Conservation (phyloP, 495 filamentous ascomycete species). For the Cairneyella variabilis region DNA sequence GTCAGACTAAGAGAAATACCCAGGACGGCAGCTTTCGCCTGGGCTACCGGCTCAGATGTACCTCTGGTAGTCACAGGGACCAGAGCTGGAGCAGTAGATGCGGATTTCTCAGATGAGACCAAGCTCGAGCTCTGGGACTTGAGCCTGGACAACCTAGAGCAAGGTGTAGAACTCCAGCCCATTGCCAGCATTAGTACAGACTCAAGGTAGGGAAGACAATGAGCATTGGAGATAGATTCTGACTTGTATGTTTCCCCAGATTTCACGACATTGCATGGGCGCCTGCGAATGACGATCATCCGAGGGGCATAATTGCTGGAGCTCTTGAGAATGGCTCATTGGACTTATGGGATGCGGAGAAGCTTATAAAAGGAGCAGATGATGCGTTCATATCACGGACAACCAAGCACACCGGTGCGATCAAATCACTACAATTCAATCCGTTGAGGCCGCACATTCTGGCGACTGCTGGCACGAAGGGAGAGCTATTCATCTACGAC, state of each 20-base stretch:
- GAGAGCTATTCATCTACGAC: constrained; percentile 95
- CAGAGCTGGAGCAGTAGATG: constrained; percentile 88
- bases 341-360: constrained; percentile 91
- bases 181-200: constrained; percentile 80
- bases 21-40: constrained; percentile 93
- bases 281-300: constrained; percentile 67
- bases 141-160: constrained; percentile 66
- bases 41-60: constrained; percentile 72
- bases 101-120: constrained; percentile 96
- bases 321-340: constrained; percentile 95
- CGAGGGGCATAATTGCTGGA: constrained; percentile 85
- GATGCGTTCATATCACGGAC: constrained; percentile 81
- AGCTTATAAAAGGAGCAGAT: constrained; percentile 64
- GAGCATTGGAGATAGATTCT: constrained; percentile 4
- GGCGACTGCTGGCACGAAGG: constrained; percentile 88
- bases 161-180: constrained; percentile 79
- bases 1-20: constrained; percentile 92
- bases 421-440: constrained; percentile 97
- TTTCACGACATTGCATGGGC: constrained; percentile 98
- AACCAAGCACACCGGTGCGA: constrained; percentile 87
- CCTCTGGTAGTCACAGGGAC: constrained; percentile 94
- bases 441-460: constrained; percentile 87
- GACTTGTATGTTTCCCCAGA: constrained; percentile 41
- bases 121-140: constrained; percentile 97
- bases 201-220: constrained; percentile 64